These are phyloP conservation scores for Stenogyne calaminthoides DNA, from an alignment of 305 asterid species.

Conservation along the genomic window DNA sequence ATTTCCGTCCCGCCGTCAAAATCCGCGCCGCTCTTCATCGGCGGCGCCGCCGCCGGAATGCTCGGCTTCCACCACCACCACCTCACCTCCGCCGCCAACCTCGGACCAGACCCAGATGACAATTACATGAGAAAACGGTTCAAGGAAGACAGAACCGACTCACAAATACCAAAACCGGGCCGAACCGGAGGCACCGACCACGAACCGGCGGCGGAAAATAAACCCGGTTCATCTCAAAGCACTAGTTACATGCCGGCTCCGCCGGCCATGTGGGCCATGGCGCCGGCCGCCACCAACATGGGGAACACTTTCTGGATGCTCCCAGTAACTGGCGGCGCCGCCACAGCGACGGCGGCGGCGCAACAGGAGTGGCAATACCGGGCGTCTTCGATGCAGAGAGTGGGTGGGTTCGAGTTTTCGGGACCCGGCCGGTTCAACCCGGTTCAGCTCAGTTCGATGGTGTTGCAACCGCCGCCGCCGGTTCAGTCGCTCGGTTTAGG, in stretches of 20 bases:
- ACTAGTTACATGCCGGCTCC: conserved; percentile 64
- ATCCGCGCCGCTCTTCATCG: conserved; percentile 70
- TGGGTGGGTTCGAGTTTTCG: conserved; percentile 70
- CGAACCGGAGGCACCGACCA: conserved; percentile 42
- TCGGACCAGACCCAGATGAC: conserved; percentile 62
- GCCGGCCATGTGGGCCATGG: conserved; percentile 87
- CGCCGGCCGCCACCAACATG: conserved; percentile 65
- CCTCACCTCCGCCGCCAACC: conserved; percentile 38
- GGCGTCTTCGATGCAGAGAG: conserved; percentile 61
- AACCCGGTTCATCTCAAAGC: conserved; percentile 55
- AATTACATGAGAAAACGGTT: conserved; percentile 64
- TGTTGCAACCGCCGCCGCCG: conserved; percentile 56
- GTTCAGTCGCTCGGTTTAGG: conserved; percentile 57
- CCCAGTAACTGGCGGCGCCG: conserved; percentile 56
- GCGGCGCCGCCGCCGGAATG: conserved; percentile 63
- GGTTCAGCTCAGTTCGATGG: conserved; percentile 70
- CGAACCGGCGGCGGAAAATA: conserved; percentile 58
- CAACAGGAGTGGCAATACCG: conserved; percentile 72
- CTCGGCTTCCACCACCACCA: conserved; percentile 79
- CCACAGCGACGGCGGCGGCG: conserved; percentile 32
- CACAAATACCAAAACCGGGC: conserved; percentile 53
- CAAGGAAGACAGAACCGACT: conserved; percentile 52
- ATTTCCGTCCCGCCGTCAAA: conserved; percentile 80
- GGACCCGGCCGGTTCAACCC: conserved; percentile 64
- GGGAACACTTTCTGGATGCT: conserved; percentile 93